A percentile compares a stretch with the other conserved stretches of the same genome.
phyloP scores from a whole-genome alignment of 257 asterid species.

The Echium plantagineum region DNA sequence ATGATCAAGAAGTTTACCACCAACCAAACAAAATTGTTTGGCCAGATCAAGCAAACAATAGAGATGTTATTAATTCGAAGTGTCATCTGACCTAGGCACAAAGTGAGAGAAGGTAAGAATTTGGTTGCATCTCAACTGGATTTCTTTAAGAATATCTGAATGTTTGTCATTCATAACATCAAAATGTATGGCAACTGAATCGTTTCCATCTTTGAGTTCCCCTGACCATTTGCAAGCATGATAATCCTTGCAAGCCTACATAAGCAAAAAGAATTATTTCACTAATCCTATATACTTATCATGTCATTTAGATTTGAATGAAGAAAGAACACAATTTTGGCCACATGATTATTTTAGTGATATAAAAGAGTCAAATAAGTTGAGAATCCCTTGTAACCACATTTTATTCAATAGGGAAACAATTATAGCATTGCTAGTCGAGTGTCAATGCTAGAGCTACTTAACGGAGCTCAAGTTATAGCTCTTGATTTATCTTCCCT shows the following conservation, averaged over 20 bases:
- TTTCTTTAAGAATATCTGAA: slow-evolving; percentile 33
- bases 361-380: too few relatives aligned
- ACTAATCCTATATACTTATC: too few relatives aligned
- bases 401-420: too few relatives aligned
- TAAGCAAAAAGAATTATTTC: not conserved
- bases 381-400: too few relatives aligned
- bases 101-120: slow-evolving; percentile 76
- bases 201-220: slow-evolving; percentile 37
- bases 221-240: slow-evolving; percentile 83
- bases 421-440: too few relatives aligned
- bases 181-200: slow-evolving; percentile 64
- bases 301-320: too few relatives aligned
- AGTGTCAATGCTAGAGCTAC: too few relatives aligned
- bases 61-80: slow-evolving; percentile 4
- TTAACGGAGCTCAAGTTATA: too few relatives aligned
- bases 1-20: not conserved
- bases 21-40: not conserved
- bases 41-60: not conserved
- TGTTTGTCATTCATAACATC: slow-evolving; percentile 65
- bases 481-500: too few relatives aligned
- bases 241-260: slow-evolving; percentile 84
- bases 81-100: slow-evolving; percentile 57
- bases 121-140: slow-evolving; percentile 43
- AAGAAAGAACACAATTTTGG: too few relatives aligned
- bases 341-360: too few relatives aligned